These are phyloP conservation scores for Mycena polygramma DNA, from an alignment of 768 basidiomycete genomes.

Conservation along the genomic window DNA sequence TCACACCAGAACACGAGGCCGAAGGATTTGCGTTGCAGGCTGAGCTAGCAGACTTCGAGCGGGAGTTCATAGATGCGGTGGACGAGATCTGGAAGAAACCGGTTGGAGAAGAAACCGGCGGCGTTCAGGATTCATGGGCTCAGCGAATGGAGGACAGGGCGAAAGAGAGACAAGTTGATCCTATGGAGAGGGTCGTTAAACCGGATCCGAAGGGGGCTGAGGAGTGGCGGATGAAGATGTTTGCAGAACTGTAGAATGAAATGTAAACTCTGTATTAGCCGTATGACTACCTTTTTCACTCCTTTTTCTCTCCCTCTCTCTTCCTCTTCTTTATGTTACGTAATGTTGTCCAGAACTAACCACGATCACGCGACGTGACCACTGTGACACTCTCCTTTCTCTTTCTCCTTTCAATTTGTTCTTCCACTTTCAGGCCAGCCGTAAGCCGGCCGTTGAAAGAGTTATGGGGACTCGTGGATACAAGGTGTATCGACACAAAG, in stretches of 20 bases:
- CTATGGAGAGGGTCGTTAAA: slow-evolving; percentile 66
- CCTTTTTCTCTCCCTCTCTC: too few relatives aligned
- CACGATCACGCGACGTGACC: too few relatives aligned
- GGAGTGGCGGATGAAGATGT: slow-evolving; percentile 61
- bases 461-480: slow-evolving; percentile 39
- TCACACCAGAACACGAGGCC: slow-evolving; percentile 74
- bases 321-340: too few relatives aligned
- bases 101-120: slow-evolving; percentile 48
- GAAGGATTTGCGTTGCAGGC: slow-evolving; percentile 77
- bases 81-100: slow-evolving; percentile 76
- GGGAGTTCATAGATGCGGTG: slow-evolving; percentile 66
- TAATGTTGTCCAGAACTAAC: too few relatives aligned
- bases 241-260: slow-evolving; percentile 43
- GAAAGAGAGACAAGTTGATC: slow-evolving; percentile 60
- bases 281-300: too few relatives aligned
- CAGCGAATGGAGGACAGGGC: slow-evolving; percentile 67
- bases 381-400: too few relatives aligned
- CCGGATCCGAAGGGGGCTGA: slow-evolving; percentile 55
- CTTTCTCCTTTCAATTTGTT: too few relatives aligned
- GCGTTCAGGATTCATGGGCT: slow-evolving; percentile 60
- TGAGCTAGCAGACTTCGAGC: slow-evolving; percentile 68
- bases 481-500: slow-evolving; percentile 6
- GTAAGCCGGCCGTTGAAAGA: too few relatives aligned
- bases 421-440: too few relatives aligned
- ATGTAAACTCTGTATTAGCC: slow-evolving; percentile 13